phyloP scores from a whole-genome alignment of 306 rosid species.

The Coriaria nepalensis region DNA sequence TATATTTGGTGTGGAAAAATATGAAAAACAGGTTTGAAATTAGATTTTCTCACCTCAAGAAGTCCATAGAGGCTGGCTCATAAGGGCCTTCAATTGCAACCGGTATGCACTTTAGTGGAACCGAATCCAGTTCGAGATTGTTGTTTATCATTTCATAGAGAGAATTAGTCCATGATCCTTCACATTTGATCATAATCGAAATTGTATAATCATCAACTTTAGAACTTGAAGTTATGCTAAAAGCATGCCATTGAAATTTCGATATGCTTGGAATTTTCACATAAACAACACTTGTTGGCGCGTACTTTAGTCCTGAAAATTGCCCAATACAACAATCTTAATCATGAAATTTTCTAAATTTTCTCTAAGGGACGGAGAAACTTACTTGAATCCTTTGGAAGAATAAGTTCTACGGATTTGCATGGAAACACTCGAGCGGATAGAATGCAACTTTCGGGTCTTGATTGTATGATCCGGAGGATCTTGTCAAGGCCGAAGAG shows the following conservation, averaged over 20 bases:
- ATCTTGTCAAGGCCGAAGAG: constrained; percentile 76
- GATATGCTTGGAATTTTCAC: constrained; percentile 75
- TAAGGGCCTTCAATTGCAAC: constrained; percentile 89
- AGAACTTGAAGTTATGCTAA: constrained; percentile 77
- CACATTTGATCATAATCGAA: constrained; percentile 58
- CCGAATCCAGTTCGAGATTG: constrained; percentile 28
- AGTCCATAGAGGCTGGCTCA: constrained; percentile 61
- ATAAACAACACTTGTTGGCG: constrained; percentile 69
- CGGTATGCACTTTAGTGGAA: constrained; percentile 34
- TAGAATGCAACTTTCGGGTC: constrained; percentile 53
- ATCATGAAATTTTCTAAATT: background rate
- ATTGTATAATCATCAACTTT: constrained; percentile 32
- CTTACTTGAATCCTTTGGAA: constrained; percentile 71
- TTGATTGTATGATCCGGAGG: constrained; percentile 62
- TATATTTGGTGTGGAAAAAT: background rate
- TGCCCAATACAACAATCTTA: constrained; percentile 2
- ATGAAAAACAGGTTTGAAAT: background rate
- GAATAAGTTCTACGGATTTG: constrained; percentile 51
- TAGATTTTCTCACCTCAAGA: constrained; percentile 36
- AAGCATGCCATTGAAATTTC: constrained; percentile 80
- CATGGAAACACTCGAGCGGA: constrained; percentile 52
- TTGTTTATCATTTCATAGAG: constrained; percentile 44
- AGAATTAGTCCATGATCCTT: constrained; percentile 75
- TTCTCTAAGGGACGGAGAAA: background rate
- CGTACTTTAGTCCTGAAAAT: constrained; percentile 54